phyloP scores from a whole-genome alignment of 257 asterid genomes.

The Fraxinus americana region DNA sequence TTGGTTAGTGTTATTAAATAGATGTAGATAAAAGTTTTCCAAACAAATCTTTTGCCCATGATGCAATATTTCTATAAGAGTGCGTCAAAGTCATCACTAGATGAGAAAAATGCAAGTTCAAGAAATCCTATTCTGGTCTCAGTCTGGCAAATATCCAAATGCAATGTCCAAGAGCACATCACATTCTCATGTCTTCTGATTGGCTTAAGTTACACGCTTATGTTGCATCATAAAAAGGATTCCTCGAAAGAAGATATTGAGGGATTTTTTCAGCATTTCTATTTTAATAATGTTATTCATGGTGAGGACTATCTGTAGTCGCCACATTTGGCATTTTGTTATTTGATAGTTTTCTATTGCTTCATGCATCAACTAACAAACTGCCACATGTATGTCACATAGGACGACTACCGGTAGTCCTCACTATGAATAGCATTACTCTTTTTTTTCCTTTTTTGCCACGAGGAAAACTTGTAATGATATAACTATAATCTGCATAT shows the following conservation, averaged over 20 bases:
- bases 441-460: background rate
- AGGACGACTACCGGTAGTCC: too few relatives aligned
- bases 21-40: background rate
- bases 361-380: too few relatives aligned
- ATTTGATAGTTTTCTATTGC: too few relatives aligned
- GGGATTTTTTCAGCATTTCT: background rate
- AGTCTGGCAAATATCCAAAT: background rate
- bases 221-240: background rate
- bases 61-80: background rate
- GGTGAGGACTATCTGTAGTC: too few relatives aligned
- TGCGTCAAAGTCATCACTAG: background rate
- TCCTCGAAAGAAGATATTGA: background rate
- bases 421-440: too few relatives aligned
- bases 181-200: background rate
- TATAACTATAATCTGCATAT: too few relatives aligned
- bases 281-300: too few relatives aligned
- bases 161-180: background rate
- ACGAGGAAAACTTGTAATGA: conserved; percentile 18
- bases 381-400: too few relatives aligned
- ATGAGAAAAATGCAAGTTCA: background rate
- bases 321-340: too few relatives aligned
- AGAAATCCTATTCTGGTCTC: background rate
- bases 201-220: background rate
- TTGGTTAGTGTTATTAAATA: conserved; percentile 22
- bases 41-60: background rate